Evolutionary conservation across 331 rosid species (phyloP), one percentile per base, ranked within the genome.

Genomic region (Pyrus hybrid): DNA sequence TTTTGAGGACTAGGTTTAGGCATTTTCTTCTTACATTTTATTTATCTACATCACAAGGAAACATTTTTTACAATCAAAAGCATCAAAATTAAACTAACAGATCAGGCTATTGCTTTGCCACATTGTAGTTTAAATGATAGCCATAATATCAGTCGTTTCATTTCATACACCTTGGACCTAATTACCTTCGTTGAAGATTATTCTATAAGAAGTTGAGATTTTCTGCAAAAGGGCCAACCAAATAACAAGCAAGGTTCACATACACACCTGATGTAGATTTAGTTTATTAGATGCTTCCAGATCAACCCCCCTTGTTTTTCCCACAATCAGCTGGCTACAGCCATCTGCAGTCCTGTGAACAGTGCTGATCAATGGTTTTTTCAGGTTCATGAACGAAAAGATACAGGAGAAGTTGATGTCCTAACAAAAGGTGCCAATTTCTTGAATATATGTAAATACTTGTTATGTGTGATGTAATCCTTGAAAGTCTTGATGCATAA

Each of bases 311-410:
- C 68, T 16, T 60, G 25, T 33, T 58, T 4, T 58, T 23, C 10
- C 33, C 56, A 33, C 11, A 23, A 8, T 47, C 20, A 6, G 63
- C 49, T 53, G 22, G 26, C 49, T 30, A 9, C 14, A 17, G 16
- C 16, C 63, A 41, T 22, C 1, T 68, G 51, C 7, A 49, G 37
- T 63, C 3, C 12, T 25, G 5, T 64, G 5, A 32, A 2, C 35
- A 63, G 25, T 68, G 57, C 64, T 74, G 73, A 54, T 33, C 71
- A 66, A 74, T 79, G 67, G 13, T 64, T 72, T 81, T 11, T 88
- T 73, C 85, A 93, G 98, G 98, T 93, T 79, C 98, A 91, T 76
- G 97, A 93, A 79, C 81, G 88, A 72, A 25, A 86, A 58, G 95
- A 93, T 80, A 88, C 90, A 8, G 91, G 95, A 23, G 96, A 93